These are phyloP conservation scores for Vigna radiata DNA, from an alignment of 306 rosid genomes.

Conservation along the genomic window DNA sequence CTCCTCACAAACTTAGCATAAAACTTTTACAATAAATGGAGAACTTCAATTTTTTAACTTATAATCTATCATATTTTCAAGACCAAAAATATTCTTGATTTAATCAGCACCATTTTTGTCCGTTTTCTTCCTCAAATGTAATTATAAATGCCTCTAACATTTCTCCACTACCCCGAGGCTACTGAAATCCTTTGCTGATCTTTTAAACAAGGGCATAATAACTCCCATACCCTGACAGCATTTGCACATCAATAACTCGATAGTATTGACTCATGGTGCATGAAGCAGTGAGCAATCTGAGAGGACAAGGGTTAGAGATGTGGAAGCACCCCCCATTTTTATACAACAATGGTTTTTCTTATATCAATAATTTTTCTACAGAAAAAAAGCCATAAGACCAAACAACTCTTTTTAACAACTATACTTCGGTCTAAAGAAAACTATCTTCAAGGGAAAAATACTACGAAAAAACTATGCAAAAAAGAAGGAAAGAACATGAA, in stretches of 20 bases:
- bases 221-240: background rate
- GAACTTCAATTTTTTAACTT: too few relatives aligned
- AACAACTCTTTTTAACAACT: background rate
- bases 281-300: background rate
- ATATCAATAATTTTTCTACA: background rate
- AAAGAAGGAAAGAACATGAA: background rate
- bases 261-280: background rate
- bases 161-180: too few relatives aligned
- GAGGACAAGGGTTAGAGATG: background rate
- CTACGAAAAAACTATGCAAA: slow-evolving; percentile 4
- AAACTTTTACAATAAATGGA: too few relatives aligned
- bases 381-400: background rate
- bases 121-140: too few relatives aligned
- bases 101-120: background rate
- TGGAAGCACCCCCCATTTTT: background rate
- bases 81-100: too few relatives aligned
- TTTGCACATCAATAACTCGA: background rate
- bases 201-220: too few relatives aligned
- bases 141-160: too few relatives aligned
- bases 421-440: background rate
- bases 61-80: too few relatives aligned
- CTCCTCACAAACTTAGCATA: background rate
- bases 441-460: slow-evolving; percentile 19
- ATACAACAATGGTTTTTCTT: background rate
- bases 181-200: too few relatives aligned